phyloP scores from a whole-genome alignment of 176 grass and related monocot species.

The Carex cristatella region DNA sequence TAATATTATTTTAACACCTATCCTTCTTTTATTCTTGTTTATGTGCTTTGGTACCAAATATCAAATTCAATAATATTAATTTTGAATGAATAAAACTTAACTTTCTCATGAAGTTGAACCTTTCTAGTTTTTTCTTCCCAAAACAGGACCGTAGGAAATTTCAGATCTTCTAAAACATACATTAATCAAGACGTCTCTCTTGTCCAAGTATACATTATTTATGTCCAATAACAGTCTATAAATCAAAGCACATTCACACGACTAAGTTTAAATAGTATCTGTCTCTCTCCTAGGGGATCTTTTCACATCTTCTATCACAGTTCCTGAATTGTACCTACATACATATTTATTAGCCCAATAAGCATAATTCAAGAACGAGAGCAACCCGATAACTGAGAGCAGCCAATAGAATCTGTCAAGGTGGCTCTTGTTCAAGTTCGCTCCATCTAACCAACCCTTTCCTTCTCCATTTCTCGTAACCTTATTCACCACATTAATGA shows the following conservation, averaged over 20 bases:
- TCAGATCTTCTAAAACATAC: neutral
- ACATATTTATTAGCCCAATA: slow-evolving; percentile 36
- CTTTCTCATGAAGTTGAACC: neutral
- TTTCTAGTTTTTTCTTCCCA: neutral
- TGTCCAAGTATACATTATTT: neutral
- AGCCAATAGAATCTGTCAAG: slow-evolving; percentile 72
- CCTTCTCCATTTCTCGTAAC: slow-evolving; percentile 15
- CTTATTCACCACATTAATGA: slow-evolving; percentile 46
- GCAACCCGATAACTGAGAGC: slow-evolving; percentile 27
- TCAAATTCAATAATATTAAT: neutral
- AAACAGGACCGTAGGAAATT: neutral
- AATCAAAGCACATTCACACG: neutral
- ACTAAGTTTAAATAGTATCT: slow-evolving; percentile 1
- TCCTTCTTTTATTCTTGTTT: neutral
- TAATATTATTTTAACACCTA: neutral
- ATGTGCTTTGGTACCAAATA: neutral
- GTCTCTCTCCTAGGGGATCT: neutral
- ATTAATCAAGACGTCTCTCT: neutral
- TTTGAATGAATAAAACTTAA: neutral
- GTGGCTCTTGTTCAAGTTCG: slow-evolving; percentile 31
- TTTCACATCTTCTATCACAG: neutral
- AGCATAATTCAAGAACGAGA: slow-evolving; percentile 36
- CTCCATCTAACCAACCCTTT: slow-evolving; percentile 39
- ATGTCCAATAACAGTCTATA: neutral
- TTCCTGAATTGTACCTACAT: slow-evolving; percentile 34